These are phyloP conservation scores for Dendrothele bispora DNA, from an alignment of 768 basidiomycete genomes.

Conservation along the genomic window DNA sequence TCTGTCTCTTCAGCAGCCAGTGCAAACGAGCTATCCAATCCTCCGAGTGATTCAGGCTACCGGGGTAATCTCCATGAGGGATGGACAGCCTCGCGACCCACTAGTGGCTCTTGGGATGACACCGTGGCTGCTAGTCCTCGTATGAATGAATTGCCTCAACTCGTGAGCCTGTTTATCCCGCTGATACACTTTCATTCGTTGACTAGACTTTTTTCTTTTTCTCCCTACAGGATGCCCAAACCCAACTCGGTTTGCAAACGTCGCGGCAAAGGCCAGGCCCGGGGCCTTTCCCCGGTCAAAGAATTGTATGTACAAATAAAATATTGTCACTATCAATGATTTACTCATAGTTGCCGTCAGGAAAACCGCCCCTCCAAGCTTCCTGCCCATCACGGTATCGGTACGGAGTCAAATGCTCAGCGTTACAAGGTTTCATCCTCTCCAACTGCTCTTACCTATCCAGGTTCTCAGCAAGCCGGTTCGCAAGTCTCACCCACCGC, in stretches of 20 bases:
- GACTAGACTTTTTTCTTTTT: slow-evolving; percentile 9
- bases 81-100: slow-evolving; percentile 50
- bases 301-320: slow-evolving; percentile 34
- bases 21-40: slow-evolving; percentile 45
- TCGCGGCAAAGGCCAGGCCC: slow-evolving; percentile 47
- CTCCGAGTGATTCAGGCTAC: slow-evolving; percentile 45
- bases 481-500: slow-evolving; percentile 16
- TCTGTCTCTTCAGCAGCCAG: slow-evolving; percentile 63
- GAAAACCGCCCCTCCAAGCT: slow-evolving; percentile 50
- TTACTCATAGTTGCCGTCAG: slow-evolving; percentile 26
- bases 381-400: slow-evolving; percentile 49
- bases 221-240: slow-evolving; percentile 40
- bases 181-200: not conserved
- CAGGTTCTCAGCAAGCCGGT: not conserved
- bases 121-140: slow-evolving; percentile 41
- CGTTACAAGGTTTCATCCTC: slow-evolving; percentile 45
- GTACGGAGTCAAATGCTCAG: slow-evolving; percentile 37
- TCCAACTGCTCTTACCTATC: slow-evolving; percentile 35
- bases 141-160: slow-evolving; percentile 48
- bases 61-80: slow-evolving; percentile 46
- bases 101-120: slow-evolving; percentile 65
- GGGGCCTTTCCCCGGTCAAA: slow-evolving; percentile 36
- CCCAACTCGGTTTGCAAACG: slow-evolving; percentile 43
- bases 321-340: slow-evolving; percentile 12
- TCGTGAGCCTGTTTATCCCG: slow-evolving; percentile 38